Conservation (phyloP, 2,329 filamentous ascomycete genomes). For the Fusarium sp. region DNA sequence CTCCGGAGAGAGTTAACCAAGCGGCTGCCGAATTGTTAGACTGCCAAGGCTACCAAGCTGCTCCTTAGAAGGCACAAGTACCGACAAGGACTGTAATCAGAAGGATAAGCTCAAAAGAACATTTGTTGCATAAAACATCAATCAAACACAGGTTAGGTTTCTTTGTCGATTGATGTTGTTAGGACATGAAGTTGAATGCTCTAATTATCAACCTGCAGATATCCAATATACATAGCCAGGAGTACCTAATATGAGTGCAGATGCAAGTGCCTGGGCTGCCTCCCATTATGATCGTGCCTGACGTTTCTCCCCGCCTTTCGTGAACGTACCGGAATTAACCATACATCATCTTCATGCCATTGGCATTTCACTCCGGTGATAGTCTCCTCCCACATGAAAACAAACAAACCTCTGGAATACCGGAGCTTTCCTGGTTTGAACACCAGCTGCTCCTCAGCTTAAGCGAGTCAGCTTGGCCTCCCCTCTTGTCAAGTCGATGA, state of each 20-base stretch:
- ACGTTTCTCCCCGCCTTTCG: slow-evolving; percentile 28
- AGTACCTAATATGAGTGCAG: too few species aligned
- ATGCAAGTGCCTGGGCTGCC: slow-evolving; percentile 8
- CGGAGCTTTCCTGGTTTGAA: slow-evolving; percentile 26
- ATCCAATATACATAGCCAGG: not conserved
- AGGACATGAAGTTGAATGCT: slow-evolving; percentile 4
- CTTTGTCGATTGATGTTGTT: not conserved
- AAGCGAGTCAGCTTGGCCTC: slow-evolving; percentile 34
- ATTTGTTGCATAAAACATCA: too few species aligned
- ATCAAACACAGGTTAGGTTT: not conserved
- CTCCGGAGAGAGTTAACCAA: slow-evolving; percentile 31
- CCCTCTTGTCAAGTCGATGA: slow-evolving; percentile 36
- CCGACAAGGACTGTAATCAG: slow-evolving; percentile 21
- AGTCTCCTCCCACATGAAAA: slow-evolving; percentile 19
- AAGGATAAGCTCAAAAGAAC: slow-evolving; percentile 4
- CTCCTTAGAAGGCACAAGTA: slow-evolving; percentile 24
- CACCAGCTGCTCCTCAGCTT: slow-evolving; percentile 14
- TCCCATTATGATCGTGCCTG: slow-evolving; percentile 32
- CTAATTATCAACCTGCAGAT: slow-evolving; percentile 3
- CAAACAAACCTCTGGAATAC: slow-evolving; percentile 28
- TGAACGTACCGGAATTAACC: slow-evolving; percentile 14
- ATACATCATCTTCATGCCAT: slow-evolving; percentile 43
- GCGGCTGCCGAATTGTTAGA: slow-evolving; percentile 32
- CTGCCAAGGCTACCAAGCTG: slow-evolving; percentile 25
- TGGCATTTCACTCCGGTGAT: slow-evolving; percentile 27